These are phyloP conservation scores for Aspergillus sclerotioniger DNA, from an alignment of 495 filamentous ascomycete species.

Conservation along the genomic window DNA sequence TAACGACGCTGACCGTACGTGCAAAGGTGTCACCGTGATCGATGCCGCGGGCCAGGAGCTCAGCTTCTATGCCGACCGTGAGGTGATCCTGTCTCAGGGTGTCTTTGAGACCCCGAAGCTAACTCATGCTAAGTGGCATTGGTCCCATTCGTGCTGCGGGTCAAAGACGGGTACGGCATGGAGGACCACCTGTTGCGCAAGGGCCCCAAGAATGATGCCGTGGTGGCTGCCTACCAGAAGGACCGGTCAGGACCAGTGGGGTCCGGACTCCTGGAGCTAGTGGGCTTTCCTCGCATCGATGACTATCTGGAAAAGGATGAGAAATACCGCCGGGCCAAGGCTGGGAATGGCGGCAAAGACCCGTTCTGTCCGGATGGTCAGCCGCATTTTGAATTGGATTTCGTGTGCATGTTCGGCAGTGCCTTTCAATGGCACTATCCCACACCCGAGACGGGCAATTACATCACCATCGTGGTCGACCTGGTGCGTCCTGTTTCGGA, in stretches of 20 bases:
- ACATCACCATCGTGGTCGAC: constrained; percentile 59
- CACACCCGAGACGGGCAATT: constrained; percentile 44
- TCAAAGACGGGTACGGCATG: constrained; percentile 55
- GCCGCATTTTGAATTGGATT: constrained; percentile 66
- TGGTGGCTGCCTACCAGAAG: constrained; percentile 44
- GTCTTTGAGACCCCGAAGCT: constrained; percentile 48
- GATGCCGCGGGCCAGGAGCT: constrained; percentile 23
- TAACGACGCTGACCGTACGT: constrained; percentile 34
- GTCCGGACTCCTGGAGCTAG: constrained; percentile 53
- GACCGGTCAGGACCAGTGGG: constrained; percentile 50
- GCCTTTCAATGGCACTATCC: constrained; percentile 67
- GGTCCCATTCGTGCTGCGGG: constrained; percentile 54
- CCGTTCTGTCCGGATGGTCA: constrained; percentile 59
- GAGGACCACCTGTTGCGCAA: constrained; percentile 54
- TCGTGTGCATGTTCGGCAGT: constrained; percentile 57
- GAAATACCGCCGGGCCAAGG: constrained; percentile 50
- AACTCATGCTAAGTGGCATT: constrained; percentile 47
- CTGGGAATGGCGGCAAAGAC: constrained; percentile 50
- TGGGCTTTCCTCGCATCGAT: constrained; percentile 58
- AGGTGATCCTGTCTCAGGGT: constrained; percentile 47
- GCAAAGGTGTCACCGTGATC: constrained; percentile 50
- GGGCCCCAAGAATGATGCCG: constrained; percentile 43
- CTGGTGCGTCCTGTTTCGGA: constrained; percentile 55
- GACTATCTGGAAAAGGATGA: constrained; percentile 44
- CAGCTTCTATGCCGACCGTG: constrained; percentile 37